Evolutionary conservation across 768 basidiomycete species (phyloP).

Genomic region (Plicaturopsis crispa): DNA sequence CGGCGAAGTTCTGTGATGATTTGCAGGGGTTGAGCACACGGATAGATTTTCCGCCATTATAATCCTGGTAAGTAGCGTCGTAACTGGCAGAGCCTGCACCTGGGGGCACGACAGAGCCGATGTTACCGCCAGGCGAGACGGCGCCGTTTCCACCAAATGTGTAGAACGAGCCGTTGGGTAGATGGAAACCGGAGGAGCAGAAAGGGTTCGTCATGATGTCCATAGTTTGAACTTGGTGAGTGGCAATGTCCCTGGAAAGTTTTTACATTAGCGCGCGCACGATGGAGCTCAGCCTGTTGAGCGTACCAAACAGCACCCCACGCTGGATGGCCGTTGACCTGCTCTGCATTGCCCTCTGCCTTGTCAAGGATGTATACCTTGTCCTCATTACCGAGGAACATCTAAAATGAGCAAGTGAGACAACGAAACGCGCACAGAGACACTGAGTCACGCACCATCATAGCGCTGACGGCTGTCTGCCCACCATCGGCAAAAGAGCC

Average conservation of each 20-base stretch:
- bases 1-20: constrained; percentile 35
- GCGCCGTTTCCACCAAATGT: constrained; percentile 79
- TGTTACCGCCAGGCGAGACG: constrained; percentile 54
- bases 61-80: constrained; percentile 69
- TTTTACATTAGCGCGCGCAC: background rate
- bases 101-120: constrained; percentile 42
- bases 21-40: constrained; percentile 77
- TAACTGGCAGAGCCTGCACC: constrained; percentile 39
- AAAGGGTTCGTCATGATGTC: constrained; percentile 69
- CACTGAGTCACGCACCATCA: constrained; percentile 33
- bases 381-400: constrained; percentile 73
- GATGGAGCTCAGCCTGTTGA: constrained; percentile 4
- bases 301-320: constrained; percentile 75
- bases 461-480: constrained; percentile 37
- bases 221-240: constrained; percentile 56
- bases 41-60: constrained; percentile 73
- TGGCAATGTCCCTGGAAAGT: constrained; percentile 47
- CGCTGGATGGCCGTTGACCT: constrained; percentile 63
- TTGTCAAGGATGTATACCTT: constrained; percentile 94
- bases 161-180: constrained; percentile 70
- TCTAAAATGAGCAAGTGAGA: constrained; percentile 28
- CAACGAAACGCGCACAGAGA: background rate
- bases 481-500: constrained; percentile 42
- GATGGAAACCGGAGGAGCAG: constrained; percentile 77
- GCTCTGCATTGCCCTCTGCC: constrained; percentile 65